Evolutionary conservation across 2,329 filamentous ascomycete genomes (phyloP).

Genomic region (Cordyceps farinosa): DNA sequence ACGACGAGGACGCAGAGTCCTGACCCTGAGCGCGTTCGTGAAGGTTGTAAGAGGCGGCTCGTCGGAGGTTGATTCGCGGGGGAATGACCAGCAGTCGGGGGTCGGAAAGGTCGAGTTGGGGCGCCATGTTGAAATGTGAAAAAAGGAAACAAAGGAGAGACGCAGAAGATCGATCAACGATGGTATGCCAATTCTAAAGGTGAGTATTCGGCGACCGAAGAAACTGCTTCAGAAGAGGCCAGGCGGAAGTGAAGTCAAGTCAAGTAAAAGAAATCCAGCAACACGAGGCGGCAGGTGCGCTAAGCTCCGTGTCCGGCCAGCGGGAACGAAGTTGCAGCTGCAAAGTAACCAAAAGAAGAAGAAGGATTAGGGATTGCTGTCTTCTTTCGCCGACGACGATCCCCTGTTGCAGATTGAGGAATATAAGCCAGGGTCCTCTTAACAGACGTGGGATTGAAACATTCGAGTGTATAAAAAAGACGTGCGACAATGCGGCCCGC

Average conservation of each 20-base stretch:
- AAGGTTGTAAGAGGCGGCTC: constrained; percentile 54
- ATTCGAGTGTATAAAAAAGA: constrained; percentile 8
- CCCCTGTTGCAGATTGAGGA: constrained; percentile 5
- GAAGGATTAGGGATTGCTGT: constrained; percentile 21
- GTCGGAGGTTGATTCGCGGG: constrained; percentile 56
- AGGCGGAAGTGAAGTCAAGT: constrained; percentile 18
- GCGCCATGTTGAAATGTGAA: constrained; percentile 37
- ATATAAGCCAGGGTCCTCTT: constrained; percentile 3
- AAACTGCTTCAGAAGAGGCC: neutral
- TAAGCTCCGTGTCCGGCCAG: constrained; percentile 2
- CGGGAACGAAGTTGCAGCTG: neutral
- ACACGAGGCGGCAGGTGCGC: constrained; percentile 19
- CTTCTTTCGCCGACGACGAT: neutral
- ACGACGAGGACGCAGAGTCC: constrained; percentile 53
- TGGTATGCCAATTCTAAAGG: neutral
- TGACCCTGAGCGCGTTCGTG: constrained; percentile 44
- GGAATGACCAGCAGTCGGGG: constrained; percentile 51
- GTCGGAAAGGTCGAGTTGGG: constrained; percentile 44
- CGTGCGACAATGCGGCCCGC: neutral
- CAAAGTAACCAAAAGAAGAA: neutral
- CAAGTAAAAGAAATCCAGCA: constrained; percentile 28
- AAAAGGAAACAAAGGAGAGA: constrained; percentile 21
- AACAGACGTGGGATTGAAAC: constrained; percentile 8
- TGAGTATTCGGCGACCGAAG: neutral
- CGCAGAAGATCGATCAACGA: constrained; percentile 18